Base-by-base conservation (phyloP, 805 yeast species). In the Candida loeiensis region DNA sequence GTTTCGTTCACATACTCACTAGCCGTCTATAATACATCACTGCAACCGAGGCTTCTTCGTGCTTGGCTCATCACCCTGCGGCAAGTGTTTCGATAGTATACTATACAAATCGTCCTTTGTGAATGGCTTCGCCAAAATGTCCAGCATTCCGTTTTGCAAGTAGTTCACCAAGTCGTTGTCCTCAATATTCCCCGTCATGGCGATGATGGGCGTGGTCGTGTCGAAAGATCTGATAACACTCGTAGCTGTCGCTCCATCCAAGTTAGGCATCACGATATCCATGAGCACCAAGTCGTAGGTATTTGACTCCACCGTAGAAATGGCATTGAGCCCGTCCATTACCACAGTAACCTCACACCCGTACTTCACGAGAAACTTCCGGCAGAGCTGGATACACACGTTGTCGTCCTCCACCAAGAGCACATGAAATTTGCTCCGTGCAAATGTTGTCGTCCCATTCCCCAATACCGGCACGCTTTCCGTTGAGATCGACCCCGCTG, bases 331-430 rank as follows among this genome's bases (percentile, higher is more conserved):
- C 0, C 99, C 99, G 64, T 91, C 97, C 4, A 88, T 83, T 0
- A 87, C 97, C 14, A 89, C 87, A 34, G 93, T 91, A 4, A 91
- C 96, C 11, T 88, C 80, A 59, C 96, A 90, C 0, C 97, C 97
- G 58, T 85, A 88, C 54, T 87, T 85, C 55, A 79, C 77, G 42
- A 93, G 61, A 54, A 93, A 87, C 57, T 86, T 85, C 7, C 85
- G 72, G 51, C 96, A 86, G 7, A 91, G 69, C 47, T 84, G 86
- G 39, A 88, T 84, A 50, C 96, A 85, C 27, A 85, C 86, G 28
- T 76, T 78, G 58, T 83, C 95, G 61, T 84, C 95, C 59, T 84
- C 95, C 12, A 85, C 93, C 18, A 85, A 61, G 30, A 84, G 63
- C 3, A 85, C 91, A 53, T 82, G 89, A 57, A 82, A 79, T 17